Percentiles rank a stretch among this genome's conserved stretches.
These are phyloP conservation scores for Eucalyptus viminalis DNA, from an alignment of 345 rosid genomes.

Conservation along the genomic window DNA sequence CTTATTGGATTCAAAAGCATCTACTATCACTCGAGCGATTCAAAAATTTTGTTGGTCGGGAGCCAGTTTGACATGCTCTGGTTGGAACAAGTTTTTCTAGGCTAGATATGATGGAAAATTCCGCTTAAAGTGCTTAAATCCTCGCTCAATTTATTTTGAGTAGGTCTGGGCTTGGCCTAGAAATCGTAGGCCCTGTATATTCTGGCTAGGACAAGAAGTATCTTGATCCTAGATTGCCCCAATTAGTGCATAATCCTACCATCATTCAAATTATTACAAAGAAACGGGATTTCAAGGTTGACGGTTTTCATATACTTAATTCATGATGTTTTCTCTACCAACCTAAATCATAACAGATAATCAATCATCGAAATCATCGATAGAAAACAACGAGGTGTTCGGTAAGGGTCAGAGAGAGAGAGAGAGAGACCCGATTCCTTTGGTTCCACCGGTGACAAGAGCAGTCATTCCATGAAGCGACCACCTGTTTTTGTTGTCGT, in stretches of 20 bases:
- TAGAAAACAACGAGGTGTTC: neutral
- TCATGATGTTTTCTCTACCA: no score
- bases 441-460: constrained; percentile 61
- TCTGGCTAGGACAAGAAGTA: neutral
- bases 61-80: neutral
- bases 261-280: neutral
- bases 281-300: neutral
- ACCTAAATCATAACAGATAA: neutral
- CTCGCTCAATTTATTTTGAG: neutral
- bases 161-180: neutral
- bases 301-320: no score
- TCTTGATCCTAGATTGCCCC: neutral
- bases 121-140: neutral
- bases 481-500: neutral
- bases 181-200: neutral
- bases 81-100: neutral
- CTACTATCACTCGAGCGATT: neutral
- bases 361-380: neutral
- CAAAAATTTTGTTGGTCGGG: neutral
- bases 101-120: neutral
- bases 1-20: neutral
- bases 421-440: constrained; percentile 38
- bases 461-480: constrained; percentile 31
- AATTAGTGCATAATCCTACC: neutral
- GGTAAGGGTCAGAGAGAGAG: neutral